Evolutionary conservation across 106 monocot genomes (phyloP).

Genomic region (Posidonia australis): DNA sequence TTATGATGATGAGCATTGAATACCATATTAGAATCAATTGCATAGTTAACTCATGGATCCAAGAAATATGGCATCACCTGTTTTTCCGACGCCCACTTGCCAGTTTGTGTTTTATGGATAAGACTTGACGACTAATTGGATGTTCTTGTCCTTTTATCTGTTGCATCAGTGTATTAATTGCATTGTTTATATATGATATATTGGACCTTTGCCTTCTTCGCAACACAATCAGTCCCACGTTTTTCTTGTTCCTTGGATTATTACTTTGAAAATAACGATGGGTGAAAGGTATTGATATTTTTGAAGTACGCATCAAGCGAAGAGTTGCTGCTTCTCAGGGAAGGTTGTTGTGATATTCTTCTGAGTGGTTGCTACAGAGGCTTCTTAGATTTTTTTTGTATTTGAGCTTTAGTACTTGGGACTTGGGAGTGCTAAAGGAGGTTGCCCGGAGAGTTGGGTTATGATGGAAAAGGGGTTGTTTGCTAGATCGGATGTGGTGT

Average conservation of each 20-base stretch:
- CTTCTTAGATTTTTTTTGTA: neutral
- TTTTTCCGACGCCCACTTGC: neutral
- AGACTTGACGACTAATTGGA: neutral
- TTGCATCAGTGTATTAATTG: too few species aligned
- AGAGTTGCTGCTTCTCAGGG: too few species aligned
- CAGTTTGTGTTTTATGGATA: neutral
- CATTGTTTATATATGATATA: too few species aligned
- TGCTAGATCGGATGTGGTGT: neutral
- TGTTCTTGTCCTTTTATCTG: too few species aligned
- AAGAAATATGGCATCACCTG: too few species aligned
- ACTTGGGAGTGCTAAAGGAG: too few species aligned
- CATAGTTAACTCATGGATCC: too few species aligned
- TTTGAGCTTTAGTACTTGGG: neutral
- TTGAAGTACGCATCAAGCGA: neutral
- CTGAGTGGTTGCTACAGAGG: neutral
- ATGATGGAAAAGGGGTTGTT: neutral
- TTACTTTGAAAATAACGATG: too few species aligned
- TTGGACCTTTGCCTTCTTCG: too few species aligned
- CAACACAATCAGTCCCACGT: neutral
- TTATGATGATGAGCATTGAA: too few species aligned
- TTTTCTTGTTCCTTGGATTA: neutral
- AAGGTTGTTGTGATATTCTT: neutral
- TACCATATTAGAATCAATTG: too few species aligned
- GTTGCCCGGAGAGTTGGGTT: neutral
- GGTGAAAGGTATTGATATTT: neutral